phyloP scores from a whole-genome alignment of 169 alveolate species.

The Babesia gibsoni region DNA sequence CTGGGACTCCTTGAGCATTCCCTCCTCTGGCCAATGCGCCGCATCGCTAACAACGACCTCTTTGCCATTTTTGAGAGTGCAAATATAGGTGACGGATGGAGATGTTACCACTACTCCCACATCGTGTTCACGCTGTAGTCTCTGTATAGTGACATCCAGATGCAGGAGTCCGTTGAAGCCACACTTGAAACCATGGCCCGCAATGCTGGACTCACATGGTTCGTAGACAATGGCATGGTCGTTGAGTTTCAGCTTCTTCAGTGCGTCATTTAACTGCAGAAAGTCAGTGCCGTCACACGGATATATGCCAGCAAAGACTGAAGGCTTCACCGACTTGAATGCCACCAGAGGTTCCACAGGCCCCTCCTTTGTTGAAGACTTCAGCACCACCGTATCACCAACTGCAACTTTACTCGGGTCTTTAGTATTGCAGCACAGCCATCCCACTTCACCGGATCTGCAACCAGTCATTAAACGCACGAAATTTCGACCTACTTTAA shows the following conservation, averaged over 20 bases:
- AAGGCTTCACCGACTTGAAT: constrained; percentile 76
- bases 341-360: constrained; percentile 46
- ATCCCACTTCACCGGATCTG: constrained; percentile 68
- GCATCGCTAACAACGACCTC: constrained; percentile 53
- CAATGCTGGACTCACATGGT: constrained; percentile 82
- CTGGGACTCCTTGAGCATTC: constrained; percentile 15
- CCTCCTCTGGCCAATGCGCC: constrained; percentile 63
- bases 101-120: constrained; percentile 85
- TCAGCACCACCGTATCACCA: constrained; percentile 77
- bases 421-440: constrained; percentile 51
- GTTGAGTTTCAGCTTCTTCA: constrained; percentile 82
- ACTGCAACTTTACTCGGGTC: constrained; percentile 76
- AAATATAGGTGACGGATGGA: constrained; percentile 81
- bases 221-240: constrained; percentile 86
- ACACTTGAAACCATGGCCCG: constrained; percentile 92
- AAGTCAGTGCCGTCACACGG: constrained; percentile 80
- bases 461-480: too few species aligned
- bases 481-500: constrained; percentile 9
- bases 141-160: constrained; percentile 89
- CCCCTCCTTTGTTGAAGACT: constrained; percentile 34
- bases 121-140: constrained; percentile 87
- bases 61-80: constrained; percentile 42
- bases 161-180: constrained; percentile 94
- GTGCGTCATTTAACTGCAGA: constrained; percentile 70
- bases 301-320: constrained; percentile 89